Evolutionary conservation across 2,329 filamentous ascomycete genomes (phyloP), one percentile per base, ranked within the genome.

Genomic region (Verticillium longisporum): DNA sequence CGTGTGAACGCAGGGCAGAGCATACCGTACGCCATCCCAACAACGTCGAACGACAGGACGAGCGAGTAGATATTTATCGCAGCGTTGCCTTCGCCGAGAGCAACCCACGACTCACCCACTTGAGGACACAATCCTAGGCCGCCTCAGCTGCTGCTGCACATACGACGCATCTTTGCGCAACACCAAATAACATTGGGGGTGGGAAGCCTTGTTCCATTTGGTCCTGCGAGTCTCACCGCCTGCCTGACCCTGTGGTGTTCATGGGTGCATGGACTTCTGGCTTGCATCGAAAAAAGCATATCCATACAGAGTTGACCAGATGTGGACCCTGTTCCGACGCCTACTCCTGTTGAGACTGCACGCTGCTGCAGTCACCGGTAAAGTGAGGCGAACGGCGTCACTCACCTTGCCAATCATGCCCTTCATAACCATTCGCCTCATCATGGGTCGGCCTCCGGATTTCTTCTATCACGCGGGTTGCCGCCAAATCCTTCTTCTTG

Each of bases 301-400:
- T 11, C 45, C 45, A 53, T 31, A 21, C 45, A 53, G 45, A 53
- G 45, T 18, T 53, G n/a, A 26, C 45, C 18, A 18, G 45, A 53
- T 53, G 45, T 53, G 45, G 45, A 53, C 45, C 45, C 37, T 21
- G 45, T 15, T 32, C 31, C 53, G 58, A 60, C 54, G 59, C 58
- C 38, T n/a, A 56, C 60, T 50, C 37, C 59, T 33, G 62, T 62
- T 58, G 53, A 15, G 54, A 56, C 50, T 58, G 59, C 57, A 61
- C 60, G 58, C 14, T 65, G 63, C 63, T 62, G 59, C 62, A 62
- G 62, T 60, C 45, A 41, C 57, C 56, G 36, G 18, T 45, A 63
- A 65, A 65, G 61, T 64, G 63, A 65, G 63, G 63, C 63, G 62
- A 53, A 64, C 63, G 62, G 56, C 60, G 50, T 45, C 57, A 59